Evolutionary conservation across 139 green algal genomes (phyloP).

Genomic region (Monoraphidium neglectum): DNA sequence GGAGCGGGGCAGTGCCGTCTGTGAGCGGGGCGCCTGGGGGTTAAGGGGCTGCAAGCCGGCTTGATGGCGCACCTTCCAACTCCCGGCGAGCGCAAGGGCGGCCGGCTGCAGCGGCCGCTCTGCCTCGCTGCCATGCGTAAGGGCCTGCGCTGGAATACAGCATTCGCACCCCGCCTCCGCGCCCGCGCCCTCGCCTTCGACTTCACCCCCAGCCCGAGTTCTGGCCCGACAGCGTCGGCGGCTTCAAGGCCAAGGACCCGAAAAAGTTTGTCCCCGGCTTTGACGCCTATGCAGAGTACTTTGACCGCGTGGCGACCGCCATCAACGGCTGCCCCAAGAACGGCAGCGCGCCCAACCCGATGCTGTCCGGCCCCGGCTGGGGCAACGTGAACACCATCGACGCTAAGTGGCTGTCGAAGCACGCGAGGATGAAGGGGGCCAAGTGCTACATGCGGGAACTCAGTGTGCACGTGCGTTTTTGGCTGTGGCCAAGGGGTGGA

Average conservation of each 20-base stretch:
- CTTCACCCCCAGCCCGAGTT: constrained; percentile 22
- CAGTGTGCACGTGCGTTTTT: constrained; percentile 12
- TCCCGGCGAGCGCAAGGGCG: no score
- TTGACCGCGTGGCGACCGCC: neutral
- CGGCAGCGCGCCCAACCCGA: neutral
- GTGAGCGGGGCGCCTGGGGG: no score
- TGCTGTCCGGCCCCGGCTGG: constrained; percentile 14
- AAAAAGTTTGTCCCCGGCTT: constrained; percentile 10
- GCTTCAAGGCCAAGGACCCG: neutral
- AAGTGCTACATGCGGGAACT: constrained; percentile 18
- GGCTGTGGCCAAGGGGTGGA: neutral
- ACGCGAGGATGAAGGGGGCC: neutral
- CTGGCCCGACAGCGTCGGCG: constrained; percentile 21
- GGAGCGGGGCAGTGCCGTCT: no score
- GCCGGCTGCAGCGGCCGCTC: no score
- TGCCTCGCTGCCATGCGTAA: no score
- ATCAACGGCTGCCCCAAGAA: constrained; percentile 15
- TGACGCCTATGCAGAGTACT: constrained; percentile 5
- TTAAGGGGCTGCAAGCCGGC: no score
- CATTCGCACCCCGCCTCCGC: no score
- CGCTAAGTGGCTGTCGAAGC: neutral
- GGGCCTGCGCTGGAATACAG: no score
- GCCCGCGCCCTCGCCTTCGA: no score
- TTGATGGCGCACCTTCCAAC: no score
- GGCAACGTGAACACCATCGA: constrained; percentile 32